Evolutionary conservation across 179 eudicot species (phyloP).

Genomic region (Sideroxylon spinosum): DNA sequence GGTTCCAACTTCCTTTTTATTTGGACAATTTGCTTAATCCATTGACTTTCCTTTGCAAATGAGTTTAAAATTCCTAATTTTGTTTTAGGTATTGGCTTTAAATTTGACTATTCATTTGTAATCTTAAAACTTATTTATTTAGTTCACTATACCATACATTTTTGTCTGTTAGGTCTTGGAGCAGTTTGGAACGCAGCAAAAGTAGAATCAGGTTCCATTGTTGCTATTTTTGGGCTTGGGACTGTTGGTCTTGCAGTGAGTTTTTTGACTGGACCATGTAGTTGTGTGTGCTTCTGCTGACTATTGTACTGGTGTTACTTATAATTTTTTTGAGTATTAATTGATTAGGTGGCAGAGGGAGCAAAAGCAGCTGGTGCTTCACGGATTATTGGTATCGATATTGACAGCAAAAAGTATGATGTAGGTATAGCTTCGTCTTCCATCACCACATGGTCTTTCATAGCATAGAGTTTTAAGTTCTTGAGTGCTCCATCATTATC

Average conservation of each 20-base stretch:
- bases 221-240: constrained; percentile 98
- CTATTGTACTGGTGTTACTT: not conserved
- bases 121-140: not conserved
- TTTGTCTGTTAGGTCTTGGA: constrained; percentile 73
- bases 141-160: not conserved
- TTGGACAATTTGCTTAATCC: too few species aligned
- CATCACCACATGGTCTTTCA: not conserved
- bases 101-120: not conserved
- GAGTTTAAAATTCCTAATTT: too few species aligned
- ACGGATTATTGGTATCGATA: constrained; percentile 84
- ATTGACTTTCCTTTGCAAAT: too few species aligned
- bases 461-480: not conserved
- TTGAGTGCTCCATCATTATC: not conserved
- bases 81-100: too few species aligned
- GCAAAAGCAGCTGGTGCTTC: constrained; percentile 97
- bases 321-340: constrained; percentile 6
- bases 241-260: constrained; percentile 97
- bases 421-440: constrained; percentile 36
- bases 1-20: too few species aligned
- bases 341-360: constrained; percentile 88
- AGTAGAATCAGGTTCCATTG: constrained; percentile 89
- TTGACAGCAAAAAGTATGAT: constrained; percentile 72
- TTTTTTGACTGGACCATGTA: constrained; percentile 10
- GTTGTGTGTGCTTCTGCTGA: not conserved
- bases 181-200: constrained; percentile 99